phyloP scores from a whole-genome alignment of 306 rosid genomes.

The Cicer chorassanicum region DNA sequence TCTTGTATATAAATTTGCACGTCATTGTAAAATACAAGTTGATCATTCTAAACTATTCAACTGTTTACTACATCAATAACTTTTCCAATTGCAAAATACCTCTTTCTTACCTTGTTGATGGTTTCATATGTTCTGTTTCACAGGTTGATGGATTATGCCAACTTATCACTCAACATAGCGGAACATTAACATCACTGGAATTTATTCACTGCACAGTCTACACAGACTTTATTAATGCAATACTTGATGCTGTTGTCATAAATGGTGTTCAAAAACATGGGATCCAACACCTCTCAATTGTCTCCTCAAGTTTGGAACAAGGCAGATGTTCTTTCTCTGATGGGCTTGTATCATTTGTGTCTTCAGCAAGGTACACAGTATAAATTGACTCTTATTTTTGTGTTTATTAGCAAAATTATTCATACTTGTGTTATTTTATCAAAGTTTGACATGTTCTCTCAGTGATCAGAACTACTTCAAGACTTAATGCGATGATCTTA shows the following conservation, averaged over 20 bases:
- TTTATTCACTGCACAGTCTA: slow-evolving; percentile 76
- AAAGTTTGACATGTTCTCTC: slow-evolving; percentile 27
- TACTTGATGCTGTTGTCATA: slow-evolving; percentile 61
- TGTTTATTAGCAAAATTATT: slow-evolving; percentile 33
- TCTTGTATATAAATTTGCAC: neutral
- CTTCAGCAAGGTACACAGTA: slow-evolving; percentile 73
- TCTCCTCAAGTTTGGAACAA: slow-evolving; percentile 55
- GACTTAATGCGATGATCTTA: slow-evolving; percentile 34
- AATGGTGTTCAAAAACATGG: slow-evolving; percentile 60
- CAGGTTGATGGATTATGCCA: slow-evolving; percentile 83
- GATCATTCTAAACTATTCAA: no score
- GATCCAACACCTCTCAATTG: slow-evolving; percentile 73
- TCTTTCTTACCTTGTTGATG: slow-evolving; percentile 43
- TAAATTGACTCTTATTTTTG: slow-evolving; percentile 10
- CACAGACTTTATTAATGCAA: slow-evolving; percentile 54
- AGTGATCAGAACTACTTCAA: slow-evolving; percentile 28
- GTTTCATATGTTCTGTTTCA: slow-evolving; percentile 47
- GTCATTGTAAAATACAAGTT: no score
- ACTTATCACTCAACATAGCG: slow-evolving; percentile 72
- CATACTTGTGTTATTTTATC: neutral
- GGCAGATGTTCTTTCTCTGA: slow-evolving; percentile 60
- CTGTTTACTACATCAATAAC: slow-evolving; percentile 18
- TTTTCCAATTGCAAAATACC: slow-evolving; percentile 40
- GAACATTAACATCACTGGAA: slow-evolving; percentile 77
- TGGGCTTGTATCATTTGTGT: slow-evolving; percentile 70